Percentiles rank a stretch among this genome's conserved stretches.
phyloP scores from a whole-genome alignment of 2,329 filamentous ascomycete species.

The Paecilomyces sp. region DNA sequence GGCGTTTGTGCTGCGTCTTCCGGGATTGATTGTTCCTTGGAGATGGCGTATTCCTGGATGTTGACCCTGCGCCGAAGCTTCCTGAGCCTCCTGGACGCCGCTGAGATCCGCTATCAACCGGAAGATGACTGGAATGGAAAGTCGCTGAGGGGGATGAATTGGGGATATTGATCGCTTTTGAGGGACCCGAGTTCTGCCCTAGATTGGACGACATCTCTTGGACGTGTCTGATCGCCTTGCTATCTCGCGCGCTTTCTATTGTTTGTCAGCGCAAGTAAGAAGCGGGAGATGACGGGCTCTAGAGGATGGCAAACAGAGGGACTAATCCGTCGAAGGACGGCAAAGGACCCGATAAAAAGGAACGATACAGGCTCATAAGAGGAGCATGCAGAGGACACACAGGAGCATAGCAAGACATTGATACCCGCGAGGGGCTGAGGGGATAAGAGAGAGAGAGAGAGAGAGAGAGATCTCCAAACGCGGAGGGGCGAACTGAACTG shows the following conservation, averaged over 20 bases:
- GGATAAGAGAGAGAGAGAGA: conserved; percentile 6
- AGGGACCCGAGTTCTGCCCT: conserved; percentile 26
- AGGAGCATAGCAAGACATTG: background rate
- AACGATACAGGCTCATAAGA: conserved; percentile 1
- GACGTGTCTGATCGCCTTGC: background rate
- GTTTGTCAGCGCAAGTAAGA: conserved; percentile 1
- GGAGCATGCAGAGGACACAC: conserved; percentile 6
- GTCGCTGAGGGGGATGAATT: conserved; percentile 24
- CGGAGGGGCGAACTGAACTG: conserved; percentile 7
- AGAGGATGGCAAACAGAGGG: conserved; percentile 3
- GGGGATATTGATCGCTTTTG: conserved; percentile 32
- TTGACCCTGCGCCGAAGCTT: conserved; percentile 31
- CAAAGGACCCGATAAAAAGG: conserved; percentile 15
- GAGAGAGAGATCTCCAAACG: conserved; percentile 1
- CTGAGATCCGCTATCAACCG: conserved; percentile 28
- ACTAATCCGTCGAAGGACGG: background rate
- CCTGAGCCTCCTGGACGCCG: conserved; percentile 34
- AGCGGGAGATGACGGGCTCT: conserved; percentile 18
- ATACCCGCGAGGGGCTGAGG: conserved; percentile 9
- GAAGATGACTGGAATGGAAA: conserved; percentile 22
- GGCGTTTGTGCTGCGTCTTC: conserved; percentile 77
- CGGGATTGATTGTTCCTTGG: conserved; percentile 65
- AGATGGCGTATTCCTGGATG: conserved; percentile 28
- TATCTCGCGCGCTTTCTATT: background rate
- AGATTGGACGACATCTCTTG: conserved; percentile 36